These are phyloP conservation scores for Berberis thunbergii DNA, from an alignment of 164 flowering plant species.

Conservation along the genomic window DNA sequence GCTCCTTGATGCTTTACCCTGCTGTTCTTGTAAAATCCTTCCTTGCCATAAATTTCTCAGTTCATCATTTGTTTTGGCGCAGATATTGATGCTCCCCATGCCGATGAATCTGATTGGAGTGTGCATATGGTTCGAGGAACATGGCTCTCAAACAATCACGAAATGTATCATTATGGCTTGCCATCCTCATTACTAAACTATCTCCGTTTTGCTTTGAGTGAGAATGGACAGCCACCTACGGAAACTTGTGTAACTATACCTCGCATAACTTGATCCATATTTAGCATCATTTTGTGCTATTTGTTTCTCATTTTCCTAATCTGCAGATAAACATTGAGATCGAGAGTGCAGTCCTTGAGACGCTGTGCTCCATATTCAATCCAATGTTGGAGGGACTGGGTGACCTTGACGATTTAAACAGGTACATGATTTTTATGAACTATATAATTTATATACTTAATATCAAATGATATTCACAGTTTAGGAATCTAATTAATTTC, in stretches of 20 bases:
- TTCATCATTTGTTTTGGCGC: constrained; percentile 14
- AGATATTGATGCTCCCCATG: constrained; percentile 42
- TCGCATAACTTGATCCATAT: background rate
- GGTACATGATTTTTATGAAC: constrained; percentile 25
- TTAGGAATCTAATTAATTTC: background rate
- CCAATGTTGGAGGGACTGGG: constrained; percentile 51
- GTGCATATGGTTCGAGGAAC: constrained; percentile 90
- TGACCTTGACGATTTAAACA: constrained; percentile 27
- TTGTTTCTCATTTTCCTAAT: constrained; percentile 12
- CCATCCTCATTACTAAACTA: constrained; percentile 58
- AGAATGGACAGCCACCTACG: constrained; percentile 5
- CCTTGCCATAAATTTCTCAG: background rate
- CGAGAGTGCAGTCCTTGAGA: constrained; percentile 48
- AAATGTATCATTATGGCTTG: constrained; percentile 61
- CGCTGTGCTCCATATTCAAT: constrained; percentile 40
- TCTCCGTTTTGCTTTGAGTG: constrained; percentile 36
- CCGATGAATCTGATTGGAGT: constrained; percentile 30
- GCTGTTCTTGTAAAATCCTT: background rate
- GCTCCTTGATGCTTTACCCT: background rate
- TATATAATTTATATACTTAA: background rate
- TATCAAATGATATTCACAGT: background rate
- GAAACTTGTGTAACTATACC: constrained; percentile 27
- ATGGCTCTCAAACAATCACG: constrained; percentile 55
- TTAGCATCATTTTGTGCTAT: background rate
- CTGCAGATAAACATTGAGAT: constrained; percentile 30